Evolutionary conservation across 352 stramenopile genomes (phyloP), one percentile per base, ranked within the genome.

Genomic region (Phytophthora idaei): DNA sequence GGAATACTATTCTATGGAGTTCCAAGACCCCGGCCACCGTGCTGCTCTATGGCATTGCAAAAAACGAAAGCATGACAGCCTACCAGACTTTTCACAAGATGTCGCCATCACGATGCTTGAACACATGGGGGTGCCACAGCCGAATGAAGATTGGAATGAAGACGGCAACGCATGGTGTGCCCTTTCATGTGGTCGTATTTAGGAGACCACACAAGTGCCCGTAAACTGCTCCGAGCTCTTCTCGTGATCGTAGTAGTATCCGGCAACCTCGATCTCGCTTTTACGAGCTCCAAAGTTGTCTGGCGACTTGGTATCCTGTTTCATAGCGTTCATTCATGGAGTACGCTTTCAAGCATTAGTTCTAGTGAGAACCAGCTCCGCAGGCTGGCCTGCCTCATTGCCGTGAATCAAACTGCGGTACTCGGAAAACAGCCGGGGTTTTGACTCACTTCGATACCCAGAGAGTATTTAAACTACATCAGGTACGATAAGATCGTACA

Each of bases 381-480:
- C 32, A 32, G 5, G 42, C 59, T 45, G 31, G 5, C 17, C 29
- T 7, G 50, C 59, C 59, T 67, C 50, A 61, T 14, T 45, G 21
- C 9, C 14, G 32, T 25, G 56, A 17, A 5, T 46, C 39, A 34
- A 8, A 7, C 29, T 34, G 29, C 29, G 29, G 29, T 34, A 34
- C 29, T 34, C 7, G 59, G 49, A 60, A 61, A 61, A 51, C 52
- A 68, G 34, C 44, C 53, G 36, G 11, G 14, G 34, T 21, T 25
- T 28, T 41, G 27, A 25, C 32, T 42, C 58, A 66, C 57, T 52
- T 65, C 48, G 58, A 65, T 47, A 42, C 51, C 25, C 44, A 50
- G 10, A 48, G 25, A 17, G 6, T 48, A 5, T n/a, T 6, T 1
- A 15, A 8, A 15, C 46, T 12, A 34, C 17, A 21, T 21, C 17